Evolutionary conservation across 2,329 filamentous ascomycete species (phyloP).

Genomic region (Penicillium olsonii): DNA sequence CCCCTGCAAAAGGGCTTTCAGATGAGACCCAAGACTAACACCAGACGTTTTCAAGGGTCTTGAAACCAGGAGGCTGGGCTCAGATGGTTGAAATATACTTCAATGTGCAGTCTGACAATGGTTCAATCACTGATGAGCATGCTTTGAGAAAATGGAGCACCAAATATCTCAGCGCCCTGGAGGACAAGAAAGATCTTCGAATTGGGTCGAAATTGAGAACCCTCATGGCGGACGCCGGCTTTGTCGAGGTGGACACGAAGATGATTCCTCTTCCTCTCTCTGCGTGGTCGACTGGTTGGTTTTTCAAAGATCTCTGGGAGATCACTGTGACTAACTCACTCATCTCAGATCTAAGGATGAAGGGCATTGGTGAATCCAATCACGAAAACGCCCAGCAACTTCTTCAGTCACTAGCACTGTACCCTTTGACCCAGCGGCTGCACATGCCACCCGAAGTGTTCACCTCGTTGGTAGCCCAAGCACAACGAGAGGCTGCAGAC

Average conservation of each 20-base stretch:
- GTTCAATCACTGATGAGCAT: slow-evolving; percentile 68
- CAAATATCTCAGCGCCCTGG: slow-evolving; percentile 62
- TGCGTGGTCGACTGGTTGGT: slow-evolving; percentile 67
- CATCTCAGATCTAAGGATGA: slow-evolving; percentile 42
- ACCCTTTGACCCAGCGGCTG: slow-evolving; percentile 46
- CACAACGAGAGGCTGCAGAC: slow-evolving; percentile 41
- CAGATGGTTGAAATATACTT: slow-evolving; percentile 88
- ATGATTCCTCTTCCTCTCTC: slow-evolving; percentile 70
- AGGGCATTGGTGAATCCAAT: slow-evolving; percentile 45
- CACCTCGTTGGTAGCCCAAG: slow-evolving; percentile 37
- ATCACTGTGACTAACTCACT: slow-evolving; percentile 27
- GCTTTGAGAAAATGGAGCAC: slow-evolving; percentile 68
- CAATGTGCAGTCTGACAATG: slow-evolving; percentile 83
- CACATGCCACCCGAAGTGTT: slow-evolving; percentile 44
- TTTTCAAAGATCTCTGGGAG: background rate
- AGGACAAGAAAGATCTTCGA: slow-evolving; percentile 66
- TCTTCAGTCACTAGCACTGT: slow-evolving; percentile 44
- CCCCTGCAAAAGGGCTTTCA: background rate
- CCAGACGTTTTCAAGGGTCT: slow-evolving; percentile 31
- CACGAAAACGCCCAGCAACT: slow-evolving; percentile 39
- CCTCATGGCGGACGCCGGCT: slow-evolving; percentile 63
- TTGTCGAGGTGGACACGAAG: slow-evolving; percentile 66
- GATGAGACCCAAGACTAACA: slow-evolving; percentile 10
- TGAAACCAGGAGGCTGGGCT: slow-evolving; percentile 78
- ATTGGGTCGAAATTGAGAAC: slow-evolving; percentile 61